Percentiles rank a stretch among this genome's conserved stretches.
Evolutionary conservation across 208 protist genomes (phyloP).

Genomic region (Porcisia hertigi): DNA sequence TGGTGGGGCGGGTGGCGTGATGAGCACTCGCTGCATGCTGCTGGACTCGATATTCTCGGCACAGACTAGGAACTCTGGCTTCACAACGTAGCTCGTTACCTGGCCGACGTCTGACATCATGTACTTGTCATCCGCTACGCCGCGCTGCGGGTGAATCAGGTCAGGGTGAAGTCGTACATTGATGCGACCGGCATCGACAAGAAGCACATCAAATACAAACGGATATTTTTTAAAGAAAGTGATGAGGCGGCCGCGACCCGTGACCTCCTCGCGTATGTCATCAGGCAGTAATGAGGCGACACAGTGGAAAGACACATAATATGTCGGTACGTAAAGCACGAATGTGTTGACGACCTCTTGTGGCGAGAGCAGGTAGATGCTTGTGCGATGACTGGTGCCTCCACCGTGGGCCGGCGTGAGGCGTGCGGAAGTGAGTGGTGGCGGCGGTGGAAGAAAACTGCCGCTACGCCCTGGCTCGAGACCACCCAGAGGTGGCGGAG

Average conservation of each 20-base stretch:
- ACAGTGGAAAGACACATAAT: conserved; percentile 69
- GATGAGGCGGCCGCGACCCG: conserved; percentile 56
- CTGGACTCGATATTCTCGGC: conserved; percentile 68
- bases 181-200: conserved; percentile 31
- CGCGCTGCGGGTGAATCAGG: conserved; percentile 71
- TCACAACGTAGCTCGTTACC: conserved; percentile 65
- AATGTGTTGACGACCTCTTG: conserved; percentile 72
- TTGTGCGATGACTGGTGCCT: conserved; percentile 18
- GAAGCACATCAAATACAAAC: conserved; percentile 77
- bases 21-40: conserved; percentile 35
- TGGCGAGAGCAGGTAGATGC: conserved; percentile 49
- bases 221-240: conserved; percentile 64
- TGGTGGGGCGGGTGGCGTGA: conserved; percentile 58
- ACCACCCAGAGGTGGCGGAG: conserved; percentile 7
- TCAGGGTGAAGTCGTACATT: conserved; percentile 74
- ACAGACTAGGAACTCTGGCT: conserved; percentile 71
- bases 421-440: conserved; percentile 29
- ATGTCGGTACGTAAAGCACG: conserved; percentile 83
- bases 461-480: neutral
- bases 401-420: conserved; percentile 20
- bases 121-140: conserved; percentile 83
- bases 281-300: conserved; percentile 81
- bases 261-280: conserved; percentile 57
- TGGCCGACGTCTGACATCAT: conserved; percentile 84
- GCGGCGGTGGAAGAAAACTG: conserved; percentile 30